Evolutionary conservation across 495 filamentous ascomycete species (phyloP), one percentile per base, ranked within the genome.

Genomic region (Penicillium goetzii): DNA sequence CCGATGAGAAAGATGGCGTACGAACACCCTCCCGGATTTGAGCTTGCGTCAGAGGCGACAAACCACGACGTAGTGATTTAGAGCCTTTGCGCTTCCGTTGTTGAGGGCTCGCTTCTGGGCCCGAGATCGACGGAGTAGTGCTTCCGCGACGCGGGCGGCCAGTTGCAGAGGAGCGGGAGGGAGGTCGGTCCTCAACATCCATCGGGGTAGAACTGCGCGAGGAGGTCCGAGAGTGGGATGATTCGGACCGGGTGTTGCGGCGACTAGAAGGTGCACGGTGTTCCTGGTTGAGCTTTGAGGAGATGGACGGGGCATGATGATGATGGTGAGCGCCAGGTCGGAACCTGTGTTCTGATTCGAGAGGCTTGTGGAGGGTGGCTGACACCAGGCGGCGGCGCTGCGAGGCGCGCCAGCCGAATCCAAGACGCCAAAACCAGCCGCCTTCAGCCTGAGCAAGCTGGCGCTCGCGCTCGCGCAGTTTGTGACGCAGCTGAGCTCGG

Each of bases 341-440:
- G 47, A 67, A 52, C 52, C 71, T 67, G 28, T 63, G 54, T 19
- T 71, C 62, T 15, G 62, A 40, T 11, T 76, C 74, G 4, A 67
- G 43, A 26, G 67, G 59, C 26, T 69, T 69, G 52, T 74, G 65
- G 40, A 77, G 38, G 7, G 69, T 75, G n/a, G 66, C 68, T 26
- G 75, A 72, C n/a, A 74, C 66, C 14, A 74, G 58, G 34, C 78
- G 70, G 38, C 74, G 75, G 38, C 72, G 77, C 59, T 81, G 82
- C 61, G 86, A 85, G 66, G 85, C 83, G 72, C 75, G 86, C 88
- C 82, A 92, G 56, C 89, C 84, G 1, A 83, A 75, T 2, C 76
- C 75, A 38, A 80, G 49, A 81, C 92, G 93, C 89, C 90, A 92
- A 40, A 92, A 77, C 92, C 91, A 95, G 26, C 89, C 86, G n/a